Percentiles rank a stretch among this genome's conserved stretches.
Evolutionary conservation across 1,284 basidiomycete genomes (phyloP).

Genomic region (Taiwanofungus camphoratus): DNA sequence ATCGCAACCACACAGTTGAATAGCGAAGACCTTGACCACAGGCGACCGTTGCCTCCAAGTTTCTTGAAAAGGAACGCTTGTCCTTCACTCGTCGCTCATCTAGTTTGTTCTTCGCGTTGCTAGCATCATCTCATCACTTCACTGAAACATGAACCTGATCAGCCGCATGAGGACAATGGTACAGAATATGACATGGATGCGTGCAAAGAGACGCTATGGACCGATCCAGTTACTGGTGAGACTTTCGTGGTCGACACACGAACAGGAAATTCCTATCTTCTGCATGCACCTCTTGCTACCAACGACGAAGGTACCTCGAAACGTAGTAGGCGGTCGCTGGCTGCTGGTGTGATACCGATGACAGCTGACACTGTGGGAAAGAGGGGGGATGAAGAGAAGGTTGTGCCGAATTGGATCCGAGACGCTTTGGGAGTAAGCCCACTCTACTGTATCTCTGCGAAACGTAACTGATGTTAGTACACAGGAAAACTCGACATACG

Average conservation of each 20-base stretch:
- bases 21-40: too few relatives aligned
- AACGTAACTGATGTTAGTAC: background rate
- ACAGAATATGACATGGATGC: background rate
- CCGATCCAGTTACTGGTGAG: constrained; percentile 60
- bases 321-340: constrained; percentile 4
- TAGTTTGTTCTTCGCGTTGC: too few relatives aligned
- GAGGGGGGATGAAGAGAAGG: constrained; percentile 17
- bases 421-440: constrained; percentile 41
- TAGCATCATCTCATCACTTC: too few relatives aligned
- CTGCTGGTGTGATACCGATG: too few relatives aligned
- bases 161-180: too few relatives aligned
- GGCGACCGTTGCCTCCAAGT: too few relatives aligned
- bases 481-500: constrained; percentile 49
- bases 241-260: constrained; percentile 64
- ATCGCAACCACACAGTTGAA: too few relatives aligned
- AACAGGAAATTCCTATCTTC: constrained; percentile 51
- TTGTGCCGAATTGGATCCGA: constrained; percentile 46
- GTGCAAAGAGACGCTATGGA: constrained; percentile 36
- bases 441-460: background rate
- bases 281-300: constrained; percentile 22
- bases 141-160: too few relatives aligned
- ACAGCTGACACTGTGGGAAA: background rate
- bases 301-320: constrained; percentile 4
- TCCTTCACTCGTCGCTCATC: too few relatives aligned
- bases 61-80: too few relatives aligned